Percentiles rank a stretch among this genome's conserved stretches.
phyloP scores from a whole-genome alignment of 108 stramenopile species.

The Nannochloropsis salina region DNA sequence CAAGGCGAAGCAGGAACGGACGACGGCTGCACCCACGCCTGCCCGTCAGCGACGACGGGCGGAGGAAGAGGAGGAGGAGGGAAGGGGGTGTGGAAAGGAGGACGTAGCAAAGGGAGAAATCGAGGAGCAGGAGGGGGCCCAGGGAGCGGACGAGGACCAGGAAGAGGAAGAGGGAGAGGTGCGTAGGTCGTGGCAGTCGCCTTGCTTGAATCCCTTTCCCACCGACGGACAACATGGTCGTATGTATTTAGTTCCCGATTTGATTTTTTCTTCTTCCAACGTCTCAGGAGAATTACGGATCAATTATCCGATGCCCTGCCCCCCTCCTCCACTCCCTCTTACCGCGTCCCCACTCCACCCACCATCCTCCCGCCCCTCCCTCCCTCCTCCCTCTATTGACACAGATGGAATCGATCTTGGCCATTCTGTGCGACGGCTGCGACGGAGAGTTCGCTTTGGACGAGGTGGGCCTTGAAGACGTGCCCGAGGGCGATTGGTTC shows the following conservation, averaged over 20 bases:
- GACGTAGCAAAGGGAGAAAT: not conserved
- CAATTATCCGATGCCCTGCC: too few species aligned
- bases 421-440: conserved; percentile 22
- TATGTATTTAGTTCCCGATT: too few species aligned
- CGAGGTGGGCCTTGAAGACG: conserved; percentile 20
- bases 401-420: not conserved
- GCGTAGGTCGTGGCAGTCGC: too few species aligned
- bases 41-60: not conserved
- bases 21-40: not conserved
- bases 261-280: too few species aligned
- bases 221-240: too few species aligned
- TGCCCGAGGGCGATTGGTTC: conserved; percentile 24
- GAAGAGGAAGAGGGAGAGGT: not conserved
- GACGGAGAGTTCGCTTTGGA: conserved; percentile 18
- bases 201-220: too few species aligned
- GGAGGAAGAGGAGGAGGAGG: not conserved
- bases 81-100: not conserved
- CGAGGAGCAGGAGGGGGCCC: not conserved
- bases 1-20: not conserved
- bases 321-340: not conserved
- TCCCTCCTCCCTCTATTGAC: not conserved
- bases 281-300: too few species aligned
- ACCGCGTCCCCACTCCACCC: conserved; percentile 1
- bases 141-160: not conserved
- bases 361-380: not conserved